These are phyloP conservation scores for Theileria equi DNA, from an alignment of 169 alveolate species.

Conservation along the genomic window DNA sequence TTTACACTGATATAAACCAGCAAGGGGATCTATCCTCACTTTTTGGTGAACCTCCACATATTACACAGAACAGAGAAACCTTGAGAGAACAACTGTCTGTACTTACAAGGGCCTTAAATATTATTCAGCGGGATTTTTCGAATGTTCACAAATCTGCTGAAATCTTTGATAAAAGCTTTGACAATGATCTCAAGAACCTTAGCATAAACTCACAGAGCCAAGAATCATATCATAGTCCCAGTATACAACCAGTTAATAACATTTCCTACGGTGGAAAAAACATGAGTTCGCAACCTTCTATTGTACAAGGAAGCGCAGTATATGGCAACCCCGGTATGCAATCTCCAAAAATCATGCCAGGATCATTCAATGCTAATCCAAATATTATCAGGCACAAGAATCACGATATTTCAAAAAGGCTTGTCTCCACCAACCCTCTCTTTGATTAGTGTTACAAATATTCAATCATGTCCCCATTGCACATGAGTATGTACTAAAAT, in stretches of 20 bases:
- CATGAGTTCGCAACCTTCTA: too few relatives aligned
- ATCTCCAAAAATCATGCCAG: too few relatives aligned
- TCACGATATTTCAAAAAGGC: background rate
- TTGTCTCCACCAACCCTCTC: constrained; percentile 25
- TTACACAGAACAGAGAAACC: constrained; percentile 75
- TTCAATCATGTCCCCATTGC: background rate
- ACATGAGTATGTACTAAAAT: background rate
- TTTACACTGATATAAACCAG: constrained; percentile 68
- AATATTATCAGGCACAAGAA: background rate
- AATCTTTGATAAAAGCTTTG: constrained; percentile 39
- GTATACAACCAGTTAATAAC: too few relatives aligned
- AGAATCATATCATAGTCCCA: background rate
- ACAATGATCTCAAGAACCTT: constrained; percentile 30
- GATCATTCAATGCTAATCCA: too few relatives aligned
- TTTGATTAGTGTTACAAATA: too few relatives aligned
- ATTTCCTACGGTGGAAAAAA: too few relatives aligned
- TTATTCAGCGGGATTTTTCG: constrained; percentile 72
- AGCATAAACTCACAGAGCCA: constrained; percentile 18
- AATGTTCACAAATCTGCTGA: constrained; percentile 19
- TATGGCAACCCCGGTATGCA: too few relatives aligned
- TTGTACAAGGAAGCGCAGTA: too few relatives aligned
- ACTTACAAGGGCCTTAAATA: constrained; percentile 75
- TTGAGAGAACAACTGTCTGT: constrained; percentile 71
- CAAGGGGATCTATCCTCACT: constrained; percentile 58
- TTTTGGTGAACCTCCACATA: constrained; percentile 81